Base-by-base conservation (phyloP, 2,329 filamentous ascomycete genomes). In the Mariannaea elegans region DNA sequence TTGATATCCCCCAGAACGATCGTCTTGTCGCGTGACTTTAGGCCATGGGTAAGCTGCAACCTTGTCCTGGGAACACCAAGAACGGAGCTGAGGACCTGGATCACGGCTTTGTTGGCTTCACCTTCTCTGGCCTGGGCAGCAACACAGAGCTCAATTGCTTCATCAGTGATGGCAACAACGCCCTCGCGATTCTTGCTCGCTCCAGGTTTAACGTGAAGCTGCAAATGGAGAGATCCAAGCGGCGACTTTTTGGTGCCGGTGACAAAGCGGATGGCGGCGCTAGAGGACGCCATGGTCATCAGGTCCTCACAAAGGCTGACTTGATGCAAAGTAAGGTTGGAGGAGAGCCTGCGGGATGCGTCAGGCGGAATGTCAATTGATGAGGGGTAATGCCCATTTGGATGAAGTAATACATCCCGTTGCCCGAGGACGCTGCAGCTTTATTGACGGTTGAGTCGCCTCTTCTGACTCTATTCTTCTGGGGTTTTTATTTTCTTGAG, bases 181-280 rank as follows among this genome's bases (percentile, higher is more conserved):
- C 89, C 89, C 66, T 90, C 84, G 31, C 88, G 83, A 21, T 80
- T 79, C 24, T 84, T 86, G 71, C 80, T 87, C 12, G 85, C 84
- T 3, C 88, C 87, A 0, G 90, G 87, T 62, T 90, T 91, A 56
- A 92, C 84, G 65, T 84, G 86, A 71, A 90, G 91, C 23, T 84
- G 80, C 29, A 92, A 76, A 53, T 88, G 84, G 16, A 92, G 73
- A 2, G 76, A 80, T 21, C 76, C 78, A 4, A 75, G 59, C 24
- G 76, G 69, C 1, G 80, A 78, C 58, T 82, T 85, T 49, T 80
- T 81, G 47, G 81, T 75, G 3, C 78, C 78, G 3, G 80, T 76
- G 44, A 85, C 77, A 65, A 82, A 84, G 45, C 78, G 77, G 48
- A 84, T 77, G 45, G 80, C 41, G 16, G 78, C 59, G 51, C 68